These are phyloP conservation scores for Geranomyces variabilis DNA, from an alignment of 192 early-diverging fungal genomes.

Conservation along the genomic window DNA sequence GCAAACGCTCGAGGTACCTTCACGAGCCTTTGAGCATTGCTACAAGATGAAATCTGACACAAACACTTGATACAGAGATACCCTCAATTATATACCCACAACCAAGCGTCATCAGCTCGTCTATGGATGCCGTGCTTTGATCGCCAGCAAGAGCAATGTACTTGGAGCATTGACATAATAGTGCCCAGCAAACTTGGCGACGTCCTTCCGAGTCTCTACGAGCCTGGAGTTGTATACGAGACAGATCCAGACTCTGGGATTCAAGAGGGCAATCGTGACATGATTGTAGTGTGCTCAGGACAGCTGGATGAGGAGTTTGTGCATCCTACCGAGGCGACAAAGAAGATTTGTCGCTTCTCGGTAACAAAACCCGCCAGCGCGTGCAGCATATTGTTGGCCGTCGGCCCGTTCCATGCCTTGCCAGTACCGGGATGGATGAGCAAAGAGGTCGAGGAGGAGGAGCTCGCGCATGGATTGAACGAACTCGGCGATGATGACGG, in stretches of 20 bases:
- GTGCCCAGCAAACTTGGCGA: constrained; percentile 32
- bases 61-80: constrained; percentile 26
- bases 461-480: background rate
- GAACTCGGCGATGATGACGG: constrained; percentile 28
- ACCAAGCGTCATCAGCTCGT: constrained; percentile 41
- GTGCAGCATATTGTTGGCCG: constrained; percentile 43
- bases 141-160: constrained; percentile 39
- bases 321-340: constrained; percentile 26
- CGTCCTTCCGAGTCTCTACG: background rate
- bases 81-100: constrained; percentile 49
- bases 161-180: constrained; percentile 42
- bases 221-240: background rate
- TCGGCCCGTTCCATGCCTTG: constrained; percentile 44
- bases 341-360: constrained; percentile 39
- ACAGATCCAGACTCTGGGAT: background rate
- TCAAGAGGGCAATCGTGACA: constrained; percentile 22
- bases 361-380: constrained; percentile 38
- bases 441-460: constrained; percentile 17
- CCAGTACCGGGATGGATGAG: constrained; percentile 27
- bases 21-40: background rate
- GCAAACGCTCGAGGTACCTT: constrained; percentile 28
- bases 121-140: constrained; percentile 56
- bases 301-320: constrained; percentile 37
- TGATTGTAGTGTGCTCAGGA: constrained; percentile 48
- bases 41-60: background rate